Percentiles rank a stretch among this genome's conserved stretches.
phyloP scores from a whole-genome alignment of 2,329 filamentous ascomycete species.

The Talaromyces sp. region DNA sequence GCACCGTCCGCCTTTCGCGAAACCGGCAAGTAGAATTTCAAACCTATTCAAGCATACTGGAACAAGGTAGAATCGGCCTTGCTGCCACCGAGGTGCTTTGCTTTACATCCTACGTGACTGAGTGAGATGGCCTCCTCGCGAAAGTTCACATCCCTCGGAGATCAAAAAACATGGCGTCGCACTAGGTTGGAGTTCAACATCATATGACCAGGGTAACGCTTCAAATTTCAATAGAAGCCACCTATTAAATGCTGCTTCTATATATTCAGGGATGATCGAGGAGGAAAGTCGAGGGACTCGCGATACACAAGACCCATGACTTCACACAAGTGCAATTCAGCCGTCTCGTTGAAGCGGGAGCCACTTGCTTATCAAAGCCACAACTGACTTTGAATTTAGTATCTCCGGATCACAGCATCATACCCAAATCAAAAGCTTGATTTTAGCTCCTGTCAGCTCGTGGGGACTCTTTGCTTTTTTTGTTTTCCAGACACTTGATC shows the following conservation, averaged over 20 bases:
- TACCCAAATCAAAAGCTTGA: not conserved
- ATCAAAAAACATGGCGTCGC: constrained; percentile 5
- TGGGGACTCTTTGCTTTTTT: not conserved
- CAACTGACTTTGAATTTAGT: not conserved
- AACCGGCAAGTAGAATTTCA: not conserved
- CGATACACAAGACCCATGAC: not conserved
- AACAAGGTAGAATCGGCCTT: not conserved
- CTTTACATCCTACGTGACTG: not conserved
- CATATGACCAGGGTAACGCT: too few relatives aligned
- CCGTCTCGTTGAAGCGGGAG: not conserved
- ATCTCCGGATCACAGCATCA: not conserved
- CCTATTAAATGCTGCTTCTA: not conserved
- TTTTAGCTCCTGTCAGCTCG: not conserved
- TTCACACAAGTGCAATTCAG: not conserved
- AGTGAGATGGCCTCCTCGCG: not conserved
- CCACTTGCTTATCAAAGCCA: not conserved
- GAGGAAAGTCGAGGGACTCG: not conserved
- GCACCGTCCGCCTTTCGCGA: not conserved
- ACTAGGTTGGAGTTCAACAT: not conserved
- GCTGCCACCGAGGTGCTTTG: not conserved
- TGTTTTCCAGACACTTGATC: not conserved
- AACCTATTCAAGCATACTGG: not conserved
- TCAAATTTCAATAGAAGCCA: too few relatives aligned
- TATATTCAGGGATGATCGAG: not conserved
- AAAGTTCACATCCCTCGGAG: constrained; percentile 5